These are phyloP conservation scores for Fraxinus nigra DNA, from an alignment of 305 asterid genomes.

Conservation along the genomic window DNA sequence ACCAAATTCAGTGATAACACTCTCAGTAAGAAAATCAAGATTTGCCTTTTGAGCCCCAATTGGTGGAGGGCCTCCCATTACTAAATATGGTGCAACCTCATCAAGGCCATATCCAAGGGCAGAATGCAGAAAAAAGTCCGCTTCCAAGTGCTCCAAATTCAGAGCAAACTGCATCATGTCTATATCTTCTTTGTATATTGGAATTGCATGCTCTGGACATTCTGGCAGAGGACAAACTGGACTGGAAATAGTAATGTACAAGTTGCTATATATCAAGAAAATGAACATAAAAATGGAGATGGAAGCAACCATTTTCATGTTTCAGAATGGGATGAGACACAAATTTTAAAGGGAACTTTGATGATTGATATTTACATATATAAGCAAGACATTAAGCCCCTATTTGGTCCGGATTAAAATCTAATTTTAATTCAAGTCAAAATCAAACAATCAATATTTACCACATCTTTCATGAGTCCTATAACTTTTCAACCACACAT, in stretches of 20 bases:
- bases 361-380: no score
- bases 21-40: slow-evolving; percentile 23
- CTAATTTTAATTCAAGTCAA: no score
- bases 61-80: slow-evolving; percentile 47
- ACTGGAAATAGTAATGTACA: background rate
- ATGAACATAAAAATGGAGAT: background rate
- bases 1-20: slow-evolving; percentile 32
- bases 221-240: slow-evolving; percentile 21
- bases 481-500: no score
- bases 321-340: background rate
- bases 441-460: no score
- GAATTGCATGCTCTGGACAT: slow-evolving; percentile 2
- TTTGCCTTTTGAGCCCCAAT: slow-evolving; percentile 40
- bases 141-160: slow-evolving; percentile 45
- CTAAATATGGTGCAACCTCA: slow-evolving; percentile 25
- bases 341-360: background rate
- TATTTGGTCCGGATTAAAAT: no score
- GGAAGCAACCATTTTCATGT: background rate
- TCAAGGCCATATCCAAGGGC: slow-evolving; percentile 43
- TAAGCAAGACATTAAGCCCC: no score
- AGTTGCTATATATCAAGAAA: background rate
- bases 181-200: slow-evolving; percentile 20
- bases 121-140: slow-evolving; percentile 37
- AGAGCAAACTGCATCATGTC: slow-evolving; percentile 36
- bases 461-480: no score